Base-by-base conservation (phyloP, 208 protist species). In the Chromosphaera perkinsii region DNA sequence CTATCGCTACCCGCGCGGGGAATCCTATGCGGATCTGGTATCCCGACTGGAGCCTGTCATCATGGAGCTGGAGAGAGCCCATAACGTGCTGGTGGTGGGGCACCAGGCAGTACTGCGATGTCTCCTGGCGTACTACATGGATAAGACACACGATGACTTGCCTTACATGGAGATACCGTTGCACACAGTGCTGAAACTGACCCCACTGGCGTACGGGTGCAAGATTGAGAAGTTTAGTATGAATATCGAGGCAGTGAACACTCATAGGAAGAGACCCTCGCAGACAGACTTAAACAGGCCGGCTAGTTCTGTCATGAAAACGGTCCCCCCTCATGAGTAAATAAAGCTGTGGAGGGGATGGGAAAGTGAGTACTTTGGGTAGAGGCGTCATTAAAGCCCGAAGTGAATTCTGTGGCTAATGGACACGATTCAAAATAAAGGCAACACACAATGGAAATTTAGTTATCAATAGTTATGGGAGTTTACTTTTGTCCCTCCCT, bases 91-190 rank as follows among this genome's bases (percentile, higher is more conserved):
- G 29, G 69, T 75, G 3, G 52, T 75, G 2, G 24, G 60, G 10
- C 69, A 75, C 40, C 70, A 75, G 54, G 71, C 71, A 29, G 63
- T 76, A 5, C 39, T 68, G 26, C 61, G 71, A 33, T 69, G 63
- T 52, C 17, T 76, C 20, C 27, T 65, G 2, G 32, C 71, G 0
- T 76, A 70, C 37, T 71, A 58, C 36, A 26, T 69, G 2, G 45
- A 70, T 45, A 68, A 35, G 45, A 24, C 71, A 4, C 4, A 27
- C 2, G 54, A 61, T 5, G 48, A 69, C n/a, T 43, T 76, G 26
- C 71, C 71, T 4, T 76, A 76, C 36, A 24, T 69, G 2, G 52
- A 66, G 59, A 43, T 66, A 26, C 59, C 59, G 7, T 45, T 66
- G 31, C 59, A 66, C 29, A 66, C 59, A 3, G n/a, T 66, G n/a